phyloP scores from a whole-genome alignment of 108 stramenopile species.

The Chaetoceros muelleri region DNA sequence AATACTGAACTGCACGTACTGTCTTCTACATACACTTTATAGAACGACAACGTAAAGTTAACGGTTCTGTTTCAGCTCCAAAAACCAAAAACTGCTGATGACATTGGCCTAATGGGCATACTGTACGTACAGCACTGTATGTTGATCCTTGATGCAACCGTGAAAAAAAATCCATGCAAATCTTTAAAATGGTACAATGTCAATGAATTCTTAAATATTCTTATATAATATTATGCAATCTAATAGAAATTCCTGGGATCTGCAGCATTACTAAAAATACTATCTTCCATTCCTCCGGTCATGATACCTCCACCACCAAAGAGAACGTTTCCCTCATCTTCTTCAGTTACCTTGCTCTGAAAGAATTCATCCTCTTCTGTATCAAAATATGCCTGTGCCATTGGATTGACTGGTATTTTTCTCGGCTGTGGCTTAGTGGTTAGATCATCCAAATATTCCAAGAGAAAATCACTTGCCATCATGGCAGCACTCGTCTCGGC shows the following conservation, averaged over 20 bases:
- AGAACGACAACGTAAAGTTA: too few species aligned
- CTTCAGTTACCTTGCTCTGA: conserved; percentile 13
- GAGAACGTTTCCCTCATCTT: conserved; percentile 32
- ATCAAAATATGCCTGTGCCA: conserved; percentile 35
- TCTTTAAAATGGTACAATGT: too few species aligned
- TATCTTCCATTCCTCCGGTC: background rate
- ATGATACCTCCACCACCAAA: conserved; percentile 38
- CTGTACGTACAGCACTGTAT: too few species aligned
- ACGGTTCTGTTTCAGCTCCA: too few species aligned
- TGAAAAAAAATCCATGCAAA: too few species aligned
- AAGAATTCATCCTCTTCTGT: conserved; percentile 13
- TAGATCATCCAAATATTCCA: conserved; percentile 51
- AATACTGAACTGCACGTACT: too few species aligned
- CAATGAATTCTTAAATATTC: too few species aligned
- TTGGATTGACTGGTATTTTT: conserved; percentile 10
- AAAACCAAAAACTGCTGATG: too few species aligned
- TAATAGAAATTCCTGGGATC: background rate
- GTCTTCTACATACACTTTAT: too few species aligned
- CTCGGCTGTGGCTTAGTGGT: conserved; percentile 1
- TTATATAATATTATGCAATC: too few species aligned
- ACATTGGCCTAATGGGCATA: too few species aligned
- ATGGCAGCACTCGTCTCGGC: conserved; percentile 73
- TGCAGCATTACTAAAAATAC: background rate
- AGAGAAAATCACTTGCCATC: conserved; percentile 74
- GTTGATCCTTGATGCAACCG: too few species aligned